Base-by-base conservation (phyloP, 2,329 filamentous ascomycete genomes). In the Colletotrichum chlorophyti region DNA sequence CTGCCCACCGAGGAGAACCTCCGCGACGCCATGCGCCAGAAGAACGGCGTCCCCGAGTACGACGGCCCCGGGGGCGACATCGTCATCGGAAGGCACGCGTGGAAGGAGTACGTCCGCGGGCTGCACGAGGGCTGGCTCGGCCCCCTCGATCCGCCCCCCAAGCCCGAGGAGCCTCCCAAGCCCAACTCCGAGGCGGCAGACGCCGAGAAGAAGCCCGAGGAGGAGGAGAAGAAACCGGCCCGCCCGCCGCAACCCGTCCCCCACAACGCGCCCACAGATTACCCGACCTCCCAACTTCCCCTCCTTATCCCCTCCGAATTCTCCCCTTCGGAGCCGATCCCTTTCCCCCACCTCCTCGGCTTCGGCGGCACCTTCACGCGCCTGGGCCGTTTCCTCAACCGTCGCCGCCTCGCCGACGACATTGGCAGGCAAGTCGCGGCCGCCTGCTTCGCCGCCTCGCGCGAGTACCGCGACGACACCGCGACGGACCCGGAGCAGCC, bases 71-170 rank as follows among this genome's bases (percentile, higher is more conserved):
- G 84, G 62, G 95, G 95, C 40, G 94, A 98, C 70, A 82, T 99
- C 48, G 87, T 98, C 15, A 86, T 99, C 66, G 95, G 95, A 11
- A 81, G 94, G 54, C 91, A 97, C 71, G 89, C 94, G 9, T 99
- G 95, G 95, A 99, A 97, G 76, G 95, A 99, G 75, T 99, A 98
- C 72, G 79, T 98, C 21, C 84, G 93, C 58, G 95, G 95, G 41
- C 70, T 98, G 64, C 95, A 99, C 71, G 95, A 99, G 75, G 95
- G 95, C 53, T 99, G 95, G 94, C 78, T 99, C 21, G 94, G 95
- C 0, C 93, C 95, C 7, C 77, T 96, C 38, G 85, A 89, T 58
- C 75, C 86, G 53, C 89, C 90, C 2, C 67, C 71, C 24, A 70
- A 76, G 51, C 70, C 71, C 55, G 68, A 29, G 63, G 68, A 46